A percentile compares a stretch with the other conserved stretches of the same genome.
These are phyloP conservation scores for Begonia loranthoides DNA, from an alignment of 306 rosid species.

Conservation along the genomic window DNA sequence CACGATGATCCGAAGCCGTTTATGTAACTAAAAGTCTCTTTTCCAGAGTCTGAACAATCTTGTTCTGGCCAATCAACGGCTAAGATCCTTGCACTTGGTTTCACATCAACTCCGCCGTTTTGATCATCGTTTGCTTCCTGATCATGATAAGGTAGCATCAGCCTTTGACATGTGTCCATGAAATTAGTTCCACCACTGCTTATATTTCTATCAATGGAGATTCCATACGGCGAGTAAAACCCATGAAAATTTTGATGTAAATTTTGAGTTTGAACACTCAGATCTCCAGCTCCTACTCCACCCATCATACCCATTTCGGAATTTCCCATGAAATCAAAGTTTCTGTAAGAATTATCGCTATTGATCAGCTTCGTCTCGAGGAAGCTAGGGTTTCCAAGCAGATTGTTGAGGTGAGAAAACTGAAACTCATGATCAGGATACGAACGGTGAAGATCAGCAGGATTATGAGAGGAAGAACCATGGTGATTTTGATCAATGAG, in stretches of 20 bases:
- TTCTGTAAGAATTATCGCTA: conserved; percentile 27
- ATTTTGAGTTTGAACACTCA: background rate
- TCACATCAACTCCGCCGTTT: conserved; percentile 44
- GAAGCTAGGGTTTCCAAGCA: conserved; percentile 41
- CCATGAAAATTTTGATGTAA: conserved; percentile 32
- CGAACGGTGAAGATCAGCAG: conserved; percentile 68
- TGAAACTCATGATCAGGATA: conserved; percentile 45
- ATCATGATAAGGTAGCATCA: conserved; percentile 58
- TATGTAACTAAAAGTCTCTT: conserved; percentile 46
- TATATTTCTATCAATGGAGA: conserved; percentile 29
- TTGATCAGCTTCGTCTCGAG: conserved; percentile 14
- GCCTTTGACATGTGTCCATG: conserved; percentile 63
- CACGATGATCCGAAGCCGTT: conserved; percentile 61
- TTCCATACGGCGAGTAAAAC: conserved; percentile 39
- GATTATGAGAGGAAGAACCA: conserved; percentile 22
- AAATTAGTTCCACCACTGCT: conserved; percentile 19
- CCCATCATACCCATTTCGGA: conserved; percentile 28
- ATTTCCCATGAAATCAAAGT: conserved; percentile 41
- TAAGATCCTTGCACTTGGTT: conserved; percentile 63
- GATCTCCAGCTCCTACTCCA: conserved; percentile 25
- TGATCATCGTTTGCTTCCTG: conserved; percentile 17
- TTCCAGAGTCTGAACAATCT: conserved; percentile 54
- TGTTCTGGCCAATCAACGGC: conserved; percentile 95
- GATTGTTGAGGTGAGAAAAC: conserved; percentile 40
- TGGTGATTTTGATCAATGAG: conserved; percentile 9